Base-by-base conservation (phyloP, 306 rosid species). In the Cicer chorassanicum region DNA sequence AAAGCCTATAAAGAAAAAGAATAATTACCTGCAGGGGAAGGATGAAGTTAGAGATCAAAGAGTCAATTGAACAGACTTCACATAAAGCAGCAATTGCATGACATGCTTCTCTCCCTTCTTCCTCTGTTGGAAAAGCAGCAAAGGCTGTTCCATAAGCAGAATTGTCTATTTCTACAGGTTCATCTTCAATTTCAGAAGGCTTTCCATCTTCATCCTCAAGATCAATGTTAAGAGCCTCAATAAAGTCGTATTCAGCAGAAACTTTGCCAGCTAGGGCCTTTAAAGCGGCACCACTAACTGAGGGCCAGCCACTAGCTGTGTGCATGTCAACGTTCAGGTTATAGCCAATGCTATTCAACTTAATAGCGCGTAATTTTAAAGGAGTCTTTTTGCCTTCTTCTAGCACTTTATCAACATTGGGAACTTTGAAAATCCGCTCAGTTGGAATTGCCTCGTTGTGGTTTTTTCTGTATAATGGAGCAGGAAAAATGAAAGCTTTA, bases 51-150 rank as follows among this genome's bases (percentile, higher is more conserved):
- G 98, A 92, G 79, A 94, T 92, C 80, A 92, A 84, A 19, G 99
- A 88, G 76, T 89, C 93, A 15, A 94, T 92, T 60, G 99, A 91
- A 83, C 96, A 90, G 80, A 94, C 90, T 85, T 92, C 86, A 80
- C 99, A 92, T 74, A 94, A 87, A 78, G 99, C 95, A 59, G 99
- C 90, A 88, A 94, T 90, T 51, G 97, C 96, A 74, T 92, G 97
- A 70, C 99, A 94, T 62, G 98, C 99, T 74, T 92, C 96, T 87
- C 82, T 92, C 49, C 97, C 97, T 72, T 87, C 89, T 70, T 87
- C 90, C 75, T 79, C 73, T 3, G 72, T 68, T 60, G 76, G 69
- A 82, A 94, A 92, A 65, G 92, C 95, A 50, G 18, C 2, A 36
- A 89, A 82, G 70, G 97, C 98, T 54, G 92, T 85, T 73, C 96